Base-by-base conservation (phyloP, 495 filamentous ascomycete genomes). In the Amniculicola lignicola region DNA sequence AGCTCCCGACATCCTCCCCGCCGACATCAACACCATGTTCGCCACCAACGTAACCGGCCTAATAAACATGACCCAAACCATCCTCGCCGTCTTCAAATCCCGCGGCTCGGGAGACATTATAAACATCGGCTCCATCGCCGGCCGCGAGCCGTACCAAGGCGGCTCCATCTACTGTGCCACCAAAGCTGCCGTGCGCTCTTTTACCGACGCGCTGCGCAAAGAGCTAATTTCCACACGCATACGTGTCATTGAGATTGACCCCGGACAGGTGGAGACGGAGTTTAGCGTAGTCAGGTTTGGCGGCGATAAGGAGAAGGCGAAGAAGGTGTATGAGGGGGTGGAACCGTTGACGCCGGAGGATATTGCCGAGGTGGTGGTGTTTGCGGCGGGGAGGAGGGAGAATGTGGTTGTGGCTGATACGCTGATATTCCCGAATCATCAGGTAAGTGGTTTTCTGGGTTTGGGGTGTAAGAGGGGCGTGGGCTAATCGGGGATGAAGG, bases 241-340 rank as follows among this genome's bases (percentile, higher is more conserved):
- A 43, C 74, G 93, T 19, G 77, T 98, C 43, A 92, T 96, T 54
- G 90, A 93, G 74, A 77, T 98, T 55, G 93, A 96, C 65, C 93
- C 93, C 5, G 93, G 93, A 35, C 93, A 96, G 73, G 93, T 98
- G 41, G 91, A 97, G 79, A 98, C 93, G 82, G 91, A 98, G 71
- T 98, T 98, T 72, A 94, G 88, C 1, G 76, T 97, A 31, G 91
- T 98, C 37, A 81, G 93, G 39, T 98, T 93, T 67, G 82, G 89
- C 54, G 93, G 93, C 10, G 93, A 98, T 69, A 92, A 94, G 76
- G 65, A 76, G 22, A 96, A 95, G 77, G 93, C 93, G n/a, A 87
- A 95, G 76, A 87, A 89, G 21, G 90, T 96, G 55, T 98, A 98
- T 73, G 82, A 85, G 50, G 87, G 86, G 40, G 84, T 81, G 57